These are phyloP conservation scores for Verticillium albo-atrum DNA, from an alignment of 2,329 filamentous ascomycete species.

Conservation along the genomic window DNA sequence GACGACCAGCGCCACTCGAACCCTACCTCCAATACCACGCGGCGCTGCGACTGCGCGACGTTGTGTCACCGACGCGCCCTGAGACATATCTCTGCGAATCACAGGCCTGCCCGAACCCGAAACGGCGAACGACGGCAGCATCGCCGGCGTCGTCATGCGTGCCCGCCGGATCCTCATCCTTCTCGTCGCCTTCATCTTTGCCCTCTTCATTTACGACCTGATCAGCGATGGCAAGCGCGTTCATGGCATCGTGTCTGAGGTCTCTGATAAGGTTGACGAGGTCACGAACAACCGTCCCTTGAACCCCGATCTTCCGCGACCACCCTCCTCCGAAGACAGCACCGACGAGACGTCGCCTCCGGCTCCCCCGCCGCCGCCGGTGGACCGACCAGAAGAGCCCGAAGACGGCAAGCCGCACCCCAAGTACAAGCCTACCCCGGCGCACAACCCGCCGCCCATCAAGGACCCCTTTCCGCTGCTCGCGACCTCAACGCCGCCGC, in stretches of 20 bases:
- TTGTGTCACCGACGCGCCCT: background rate
- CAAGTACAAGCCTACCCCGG: background rate
- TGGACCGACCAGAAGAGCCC: background rate
- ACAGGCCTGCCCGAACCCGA: background rate
- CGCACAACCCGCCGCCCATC: constrained; percentile 27
- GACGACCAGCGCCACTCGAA: background rate
- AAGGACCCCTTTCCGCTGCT: constrained; percentile 38
- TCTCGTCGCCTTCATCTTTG: background rate
- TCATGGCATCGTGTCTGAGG: background rate
- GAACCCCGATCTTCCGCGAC: background rate
- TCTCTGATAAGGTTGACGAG: background rate
- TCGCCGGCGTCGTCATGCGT: background rate
- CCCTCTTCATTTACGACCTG: background rate
- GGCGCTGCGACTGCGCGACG: background rate
- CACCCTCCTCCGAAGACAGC: background rate
- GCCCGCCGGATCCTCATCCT: background rate
- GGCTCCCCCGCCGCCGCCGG: no score
- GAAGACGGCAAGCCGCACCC: background rate
- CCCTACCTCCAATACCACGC: background rate
- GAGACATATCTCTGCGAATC: background rate
- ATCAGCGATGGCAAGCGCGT: background rate
- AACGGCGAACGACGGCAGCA: background rate
- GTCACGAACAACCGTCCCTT: background rate
- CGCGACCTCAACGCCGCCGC: constrained; percentile 27
- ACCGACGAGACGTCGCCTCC: background rate